These are phyloP conservation scores for Penicillium daleae DNA, from an alignment of 495 filamentous ascomycete species.

Conservation along the genomic window DNA sequence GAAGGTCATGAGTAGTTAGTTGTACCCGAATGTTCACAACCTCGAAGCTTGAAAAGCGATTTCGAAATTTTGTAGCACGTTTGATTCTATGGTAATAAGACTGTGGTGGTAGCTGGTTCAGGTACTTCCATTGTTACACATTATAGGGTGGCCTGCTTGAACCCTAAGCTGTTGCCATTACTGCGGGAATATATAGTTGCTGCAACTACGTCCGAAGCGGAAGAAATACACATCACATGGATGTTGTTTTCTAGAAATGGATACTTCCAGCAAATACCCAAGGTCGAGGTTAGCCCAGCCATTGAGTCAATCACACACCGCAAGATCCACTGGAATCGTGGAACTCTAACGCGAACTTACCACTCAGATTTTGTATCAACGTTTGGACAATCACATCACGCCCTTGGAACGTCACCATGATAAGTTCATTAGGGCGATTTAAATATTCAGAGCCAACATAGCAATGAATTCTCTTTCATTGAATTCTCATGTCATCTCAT, in stretches of 20 bases:
- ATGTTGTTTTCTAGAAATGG: neutral
- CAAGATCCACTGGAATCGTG: neutral
- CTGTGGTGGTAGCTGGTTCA: no score
- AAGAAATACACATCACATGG: no score
- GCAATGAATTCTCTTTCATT: neutral
- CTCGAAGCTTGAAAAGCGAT: no score
- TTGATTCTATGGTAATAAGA: no score
- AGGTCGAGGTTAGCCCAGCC: neutral
- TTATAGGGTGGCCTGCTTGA: no score
- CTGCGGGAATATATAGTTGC: no score
- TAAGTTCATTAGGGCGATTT: neutral
- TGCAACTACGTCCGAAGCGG: no score
- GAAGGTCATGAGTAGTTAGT: no score
- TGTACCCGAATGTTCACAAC: no score
- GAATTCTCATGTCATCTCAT: neutral
- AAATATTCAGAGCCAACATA: neutral
- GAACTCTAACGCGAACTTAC: neutral
- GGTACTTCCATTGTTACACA: no score
- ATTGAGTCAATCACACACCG: neutral
- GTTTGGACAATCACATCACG: neutral
- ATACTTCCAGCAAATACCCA: neutral
- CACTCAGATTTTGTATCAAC: neutral
- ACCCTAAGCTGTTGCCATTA: no score
- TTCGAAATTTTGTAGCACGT: no score
- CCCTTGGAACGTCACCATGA: slow-evolving; percentile 13